Evolutionary conservation across 1,284 basidiomycete genomes (phyloP), one percentile per base, ranked within the genome.

Genomic region (Cryptococcus sp.): DNA sequence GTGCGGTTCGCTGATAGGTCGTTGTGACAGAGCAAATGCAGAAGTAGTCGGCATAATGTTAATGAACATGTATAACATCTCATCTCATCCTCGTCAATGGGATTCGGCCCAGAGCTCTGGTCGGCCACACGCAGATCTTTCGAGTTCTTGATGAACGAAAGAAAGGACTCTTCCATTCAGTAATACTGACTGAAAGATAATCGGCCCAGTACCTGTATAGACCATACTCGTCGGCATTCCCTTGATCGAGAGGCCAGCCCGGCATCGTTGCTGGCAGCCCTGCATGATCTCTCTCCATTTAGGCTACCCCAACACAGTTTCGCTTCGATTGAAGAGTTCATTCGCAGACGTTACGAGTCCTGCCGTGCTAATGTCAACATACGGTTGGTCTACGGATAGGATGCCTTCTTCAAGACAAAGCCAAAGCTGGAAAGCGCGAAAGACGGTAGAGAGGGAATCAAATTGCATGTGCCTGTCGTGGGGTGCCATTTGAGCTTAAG

Each of bases 21-120:
- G 19, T 11, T 4, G 17, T 44, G 23, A n/a, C 46, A 57, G 56
- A 51, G 38, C 56, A 57, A 57, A 57, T 57, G 56, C 56, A 57
- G 46, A 39, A 57, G 50, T 57, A 57, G 46, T 40, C 31, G 27
- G 25, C 7, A 48, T 35, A 13, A 13, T 35, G 31, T 13, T 13
- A 35, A 19, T 22, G 40, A 22, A 23, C 40, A 56, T 56, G 54
- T 50, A 56, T 50, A 47, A 50, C 31, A 35, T 35, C 31, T 35
- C 31, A 35, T 35, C 31, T 35, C 3, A 4, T 35, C 31, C 7
- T 35, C 31, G 31, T 35, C 31, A 35, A 25, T 25, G 25, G 25
- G 25, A 25, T 25, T 25, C 25, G 25, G 31, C n/a, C n/a, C n/a
- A n/a, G n/a, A n/a, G n/a, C 31, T 35, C 8, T 13, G 13, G 31